phyloP scores from a whole-genome alignment of 306 rosid species.

The Lathyrus sativus region DNA sequence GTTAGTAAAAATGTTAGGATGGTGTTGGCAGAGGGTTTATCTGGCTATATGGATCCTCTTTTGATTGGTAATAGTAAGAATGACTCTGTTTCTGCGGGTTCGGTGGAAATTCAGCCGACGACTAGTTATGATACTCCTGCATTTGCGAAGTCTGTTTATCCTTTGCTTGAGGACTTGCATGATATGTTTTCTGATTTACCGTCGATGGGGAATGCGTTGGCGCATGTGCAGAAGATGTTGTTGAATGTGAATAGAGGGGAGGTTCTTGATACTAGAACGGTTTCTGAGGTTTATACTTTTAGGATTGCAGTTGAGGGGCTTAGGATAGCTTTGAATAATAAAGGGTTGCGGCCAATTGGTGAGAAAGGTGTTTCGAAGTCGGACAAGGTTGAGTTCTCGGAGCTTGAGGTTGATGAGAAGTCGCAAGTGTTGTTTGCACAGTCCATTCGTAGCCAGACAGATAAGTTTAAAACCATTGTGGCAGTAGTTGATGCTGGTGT shows the following conservation, averaged over 20 bases:
- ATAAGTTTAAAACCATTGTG: conserved; percentile 68
- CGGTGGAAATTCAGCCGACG: conserved; percentile 45
- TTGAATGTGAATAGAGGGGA: conserved; percentile 63
- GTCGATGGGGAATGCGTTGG: conserved; percentile 66
- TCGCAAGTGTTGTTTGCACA: conserved; percentile 63
- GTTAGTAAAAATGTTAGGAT: conserved; percentile 45
- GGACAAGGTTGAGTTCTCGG: conserved; percentile 46
- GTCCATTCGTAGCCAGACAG: conserved; percentile 63
- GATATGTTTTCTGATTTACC: conserved; percentile 59
- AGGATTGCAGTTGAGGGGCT: conserved; percentile 78
- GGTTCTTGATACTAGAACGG: conserved; percentile 51
- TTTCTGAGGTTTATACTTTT: conserved; percentile 66
- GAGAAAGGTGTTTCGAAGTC: conserved; percentile 36
- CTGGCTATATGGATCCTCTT: conserved; percentile 44
- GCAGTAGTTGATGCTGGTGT: conserved; percentile 72
- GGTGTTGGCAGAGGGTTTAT: conserved; percentile 47
- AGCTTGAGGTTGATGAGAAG: conserved; percentile 69
- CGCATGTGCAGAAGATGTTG: conserved; percentile 70
- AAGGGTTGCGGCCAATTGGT: conserved; percentile 46
- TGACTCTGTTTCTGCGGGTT: conserved; percentile 30
- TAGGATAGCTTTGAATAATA: conserved; percentile 67
- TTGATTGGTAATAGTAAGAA: conserved; percentile 33
- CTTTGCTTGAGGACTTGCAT: conserved; percentile 70
- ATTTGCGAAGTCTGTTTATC: conserved; percentile 69
- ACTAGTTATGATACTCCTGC: conserved; percentile 55